phyloP scores from a whole-genome alignment of 495 filamentous ascomycete genomes.

The Bacidia rubella region DNA sequence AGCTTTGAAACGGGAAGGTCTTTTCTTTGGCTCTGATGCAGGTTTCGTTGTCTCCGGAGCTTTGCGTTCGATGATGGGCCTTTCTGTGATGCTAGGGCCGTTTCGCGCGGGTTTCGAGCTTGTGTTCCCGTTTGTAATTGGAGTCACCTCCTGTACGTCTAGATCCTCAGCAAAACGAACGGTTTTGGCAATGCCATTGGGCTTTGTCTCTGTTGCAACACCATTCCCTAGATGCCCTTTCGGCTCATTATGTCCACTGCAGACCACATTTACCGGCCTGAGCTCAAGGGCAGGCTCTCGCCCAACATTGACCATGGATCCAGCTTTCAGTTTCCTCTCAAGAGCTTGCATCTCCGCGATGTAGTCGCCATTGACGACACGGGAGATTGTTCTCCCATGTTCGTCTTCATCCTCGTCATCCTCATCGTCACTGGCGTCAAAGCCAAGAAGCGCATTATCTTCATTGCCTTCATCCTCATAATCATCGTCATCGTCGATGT shows the following conservation, averaged over 20 bases:
- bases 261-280: too few species aligned
- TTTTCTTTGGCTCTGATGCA: constrained; percentile 23
- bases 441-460: constrained; percentile 39
- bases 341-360: constrained; percentile 68
- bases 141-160: constrained; percentile 41
- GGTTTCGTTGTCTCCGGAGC: constrained; percentile 1
- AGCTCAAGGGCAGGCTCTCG: constrained; percentile 23
- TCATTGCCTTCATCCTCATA: constrained; percentile 33
- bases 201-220: constrained; percentile 6
- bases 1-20: constrained; percentile 32
- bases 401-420: constrained; percentile 50
- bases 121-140: neutral
- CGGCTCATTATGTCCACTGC: too few species aligned
- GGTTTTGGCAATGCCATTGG: constrained; percentile 35
- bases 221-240: neutral
- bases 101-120: constrained; percentile 7
- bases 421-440: constrained; percentile 34
- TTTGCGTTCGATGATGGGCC: constrained; percentile 17
- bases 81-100: neutral
- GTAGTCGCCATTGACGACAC: constrained; percentile 56
- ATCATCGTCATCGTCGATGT: constrained; percentile 56
- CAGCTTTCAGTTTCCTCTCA: constrained; percentile 53
- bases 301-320: constrained; percentile 40
- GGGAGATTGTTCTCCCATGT: constrained; percentile 51
- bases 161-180: constrained; percentile 64